Evolutionary conservation across 176 grass and related monocot species (phyloP), one percentile per base, ranked within the genome.

Genomic region (Olyra latifolia): DNA sequence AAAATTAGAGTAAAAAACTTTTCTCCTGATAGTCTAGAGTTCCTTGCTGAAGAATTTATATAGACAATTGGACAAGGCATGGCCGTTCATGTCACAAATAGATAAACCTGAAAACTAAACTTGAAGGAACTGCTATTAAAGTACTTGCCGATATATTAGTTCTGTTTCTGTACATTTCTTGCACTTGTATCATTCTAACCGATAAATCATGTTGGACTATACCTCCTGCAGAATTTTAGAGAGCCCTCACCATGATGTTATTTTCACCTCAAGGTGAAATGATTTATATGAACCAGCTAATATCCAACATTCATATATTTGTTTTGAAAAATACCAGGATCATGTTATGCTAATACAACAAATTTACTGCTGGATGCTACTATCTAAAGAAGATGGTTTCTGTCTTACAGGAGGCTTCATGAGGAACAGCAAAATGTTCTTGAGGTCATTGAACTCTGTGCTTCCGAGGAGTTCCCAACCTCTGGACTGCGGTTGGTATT

Each of bases 401-500:
- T 56, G 53, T 72, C 19, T 78, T 77, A 29, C 83, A 98, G 95
- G 95, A 98, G 90, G 90, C 48, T 98, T 77, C 86, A 98, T 49
- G 89, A 91, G 89, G 85, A 91, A 89, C 60, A 83, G 3, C 86
- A 83, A 52, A 98, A 93, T 87, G 81, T 85, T 27, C 67, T 98
- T 66, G 92, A 98, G 73, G 69, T 95, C 7, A 85, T 93, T 22
- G 95, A 93, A 28, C 55, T 98, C 39, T 87, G 61, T 38, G 74
- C 90, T 55, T 79, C 15, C 7, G 87, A 91, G 27, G 92, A 95
- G 74, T 85, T 95, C 60, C 92, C 95, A 78, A 86, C 39, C 40
- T 91, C 71, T 72, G 95, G 92, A 84, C 71, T 94, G 82, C 87
- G 86, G 41, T 61, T 98, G 72, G 80, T 93, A 69, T 98, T 98